Evolutionary conservation across 176 grass and related monocot genomes (phyloP).

Genomic region (Musa schizocarpa): DNA sequence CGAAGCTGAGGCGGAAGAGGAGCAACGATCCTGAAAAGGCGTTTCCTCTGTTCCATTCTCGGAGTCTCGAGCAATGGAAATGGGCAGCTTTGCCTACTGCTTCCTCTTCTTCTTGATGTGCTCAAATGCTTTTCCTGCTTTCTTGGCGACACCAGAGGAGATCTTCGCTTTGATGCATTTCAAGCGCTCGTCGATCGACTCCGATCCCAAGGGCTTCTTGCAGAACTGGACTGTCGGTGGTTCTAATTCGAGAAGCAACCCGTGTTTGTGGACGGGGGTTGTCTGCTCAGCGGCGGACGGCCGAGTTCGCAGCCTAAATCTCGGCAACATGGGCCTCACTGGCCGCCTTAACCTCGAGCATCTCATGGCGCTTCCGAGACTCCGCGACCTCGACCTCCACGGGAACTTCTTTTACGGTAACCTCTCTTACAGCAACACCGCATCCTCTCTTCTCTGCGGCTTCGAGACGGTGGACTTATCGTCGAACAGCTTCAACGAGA

Average conservation of each 20-base stretch:
- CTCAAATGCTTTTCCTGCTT: slow-evolving; percentile 16
- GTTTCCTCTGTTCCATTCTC: not conserved
- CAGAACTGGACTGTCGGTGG: slow-evolving; percentile 24
- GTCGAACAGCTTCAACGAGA: slow-evolving; percentile 61
- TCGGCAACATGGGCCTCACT: slow-evolving; percentile 54
- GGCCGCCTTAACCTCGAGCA: slow-evolving; percentile 49
- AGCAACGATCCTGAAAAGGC: not conserved
- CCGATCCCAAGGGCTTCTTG: slow-evolving; percentile 40
- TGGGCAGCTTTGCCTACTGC: not conserved
- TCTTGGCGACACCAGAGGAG: slow-evolving; percentile 24
- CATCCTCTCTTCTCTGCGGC: slow-evolving; percentile 26
- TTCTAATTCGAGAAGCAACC: slow-evolving; percentile 25
- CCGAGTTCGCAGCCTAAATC: slow-evolving; percentile 47
- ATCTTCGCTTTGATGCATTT: slow-evolving; percentile 62
- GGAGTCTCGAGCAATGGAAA: not conserved
- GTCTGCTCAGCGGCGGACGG: slow-evolving; percentile 31
- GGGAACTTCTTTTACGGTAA: slow-evolving; percentile 85
- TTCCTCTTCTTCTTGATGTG: slow-evolving; percentile 12
- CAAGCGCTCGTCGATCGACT: slow-evolving; percentile 36
- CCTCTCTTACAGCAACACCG: slow-evolving; percentile 42
- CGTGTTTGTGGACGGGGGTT: slow-evolving; percentile 66
- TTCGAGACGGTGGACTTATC: slow-evolving; percentile 59
- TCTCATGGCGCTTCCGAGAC: slow-evolving; percentile 44
- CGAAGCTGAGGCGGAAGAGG: not conserved
- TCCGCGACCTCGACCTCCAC: slow-evolving; percentile 39